These are phyloP conservation scores for Saccharomyces hybrid DNA, from an alignment of 1,139 yeast genomes.

Conservation along the genomic window DNA sequence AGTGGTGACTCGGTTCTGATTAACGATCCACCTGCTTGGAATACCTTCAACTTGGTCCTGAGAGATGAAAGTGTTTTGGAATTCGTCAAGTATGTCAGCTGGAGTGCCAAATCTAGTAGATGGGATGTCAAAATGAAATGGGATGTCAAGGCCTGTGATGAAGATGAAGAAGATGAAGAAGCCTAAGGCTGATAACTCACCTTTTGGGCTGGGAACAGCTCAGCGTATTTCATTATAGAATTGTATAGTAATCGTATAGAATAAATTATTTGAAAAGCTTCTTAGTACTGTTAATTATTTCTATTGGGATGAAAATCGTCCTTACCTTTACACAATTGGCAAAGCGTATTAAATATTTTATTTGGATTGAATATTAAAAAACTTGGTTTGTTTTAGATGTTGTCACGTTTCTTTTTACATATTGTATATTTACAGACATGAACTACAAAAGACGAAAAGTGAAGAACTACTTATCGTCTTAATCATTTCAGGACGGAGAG, in stretches of 20 bases:
- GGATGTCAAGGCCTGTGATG: conserved; percentile 50
- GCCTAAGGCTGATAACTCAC: neutral
- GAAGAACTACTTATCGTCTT: neutral
- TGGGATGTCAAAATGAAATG: conserved; percentile 87
- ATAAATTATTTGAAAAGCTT: neutral
- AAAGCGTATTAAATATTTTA: neutral
- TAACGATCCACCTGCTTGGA: conserved; percentile 81
- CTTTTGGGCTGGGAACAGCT: neutral
- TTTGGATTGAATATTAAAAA: neutral
- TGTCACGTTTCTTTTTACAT: neutral
- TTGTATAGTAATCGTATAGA: neutral
- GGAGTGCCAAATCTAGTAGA: conserved; percentile 80
- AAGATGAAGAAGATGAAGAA: conserved; percentile 32
- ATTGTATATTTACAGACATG: neutral
- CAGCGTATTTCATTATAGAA: neutral
- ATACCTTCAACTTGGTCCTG: conserved; percentile 65
- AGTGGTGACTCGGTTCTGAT: conserved; percentile 75
- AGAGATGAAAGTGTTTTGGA: conserved; percentile 80
- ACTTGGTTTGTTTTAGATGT: neutral
- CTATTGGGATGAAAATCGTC: neutral
- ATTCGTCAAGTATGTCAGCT: conserved; percentile 86
- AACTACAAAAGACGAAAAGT: neutral
- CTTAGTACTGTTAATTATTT: neutral
- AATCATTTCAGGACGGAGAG: neutral
- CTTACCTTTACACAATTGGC: neutral